Evolutionary conservation across 2,329 filamentous ascomycete genomes (phyloP), one percentile per base, ranked within the genome.

Genomic region (Diaporthe sp.): DNA sequence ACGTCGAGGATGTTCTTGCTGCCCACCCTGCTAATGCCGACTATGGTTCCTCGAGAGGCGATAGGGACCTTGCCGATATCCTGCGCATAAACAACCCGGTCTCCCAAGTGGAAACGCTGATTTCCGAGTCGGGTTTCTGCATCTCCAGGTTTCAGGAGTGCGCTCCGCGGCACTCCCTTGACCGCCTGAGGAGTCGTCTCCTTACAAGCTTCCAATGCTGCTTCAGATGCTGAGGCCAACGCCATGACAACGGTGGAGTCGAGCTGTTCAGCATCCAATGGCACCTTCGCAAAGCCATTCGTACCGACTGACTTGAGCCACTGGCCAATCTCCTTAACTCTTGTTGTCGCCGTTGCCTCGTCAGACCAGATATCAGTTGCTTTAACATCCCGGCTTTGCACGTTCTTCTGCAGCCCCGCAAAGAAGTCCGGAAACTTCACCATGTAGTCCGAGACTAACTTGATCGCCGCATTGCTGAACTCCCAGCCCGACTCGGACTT

Each of bases 11-110:
- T 89, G 62, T 94, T 91, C 37, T 93, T 93, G 74, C 94, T 94
- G 28, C 95, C 90, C 42, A 96, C 98, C 74, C 95, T 93, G 76
- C 95, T 98, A 82, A 98, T 94, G 49, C 97, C 97, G 74, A 98
- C 93, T n/a, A 99, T 95, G 1, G 97, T 98, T 80, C 97, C 97
- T 72, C 94, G 92, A 72, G 94, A 94, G 49, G 94, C 96, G 80
- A 99, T 97, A 1, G 97, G 97, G 1, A 99, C 96, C 81, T 98
- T 96, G 78, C 97, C 97, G 73, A 96, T 95, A 79, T 96, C 94
- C 80, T 96, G 94, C 12, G 96, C 95, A 83, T 98, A 99, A 55
- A 98, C 94, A 34, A 99, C 91, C 31, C 97, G 94, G 83, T 99
- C 96, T 72, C 97, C 97, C 44, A 99, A 89, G 73, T 85, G 85